Conservation (phyloP, 148 eudicot species). For the Chenopodium suecicum region DNA sequence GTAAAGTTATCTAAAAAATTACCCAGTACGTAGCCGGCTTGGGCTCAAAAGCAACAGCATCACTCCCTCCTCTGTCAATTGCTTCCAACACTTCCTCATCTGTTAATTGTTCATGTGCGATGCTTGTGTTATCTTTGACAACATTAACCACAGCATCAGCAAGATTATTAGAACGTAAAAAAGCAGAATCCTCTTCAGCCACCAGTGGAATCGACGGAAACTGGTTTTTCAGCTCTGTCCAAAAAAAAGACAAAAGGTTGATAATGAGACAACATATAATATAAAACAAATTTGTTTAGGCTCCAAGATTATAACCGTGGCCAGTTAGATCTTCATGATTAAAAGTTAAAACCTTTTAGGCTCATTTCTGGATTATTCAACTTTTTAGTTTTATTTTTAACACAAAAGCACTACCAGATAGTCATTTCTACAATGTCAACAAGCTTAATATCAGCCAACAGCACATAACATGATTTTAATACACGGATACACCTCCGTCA, state of each 20-base stretch:
- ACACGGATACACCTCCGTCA: too few relatives aligned
- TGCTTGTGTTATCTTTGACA: constrained; percentile 47
- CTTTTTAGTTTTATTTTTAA: not conserved
- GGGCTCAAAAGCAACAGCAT: constrained; percentile 55
- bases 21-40: constrained; percentile 95
- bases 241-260: constrained; percentile 1
- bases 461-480: not conserved
- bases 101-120: constrained; percentile 37
- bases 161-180: constrained; percentile 69
- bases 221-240: constrained; percentile 59
- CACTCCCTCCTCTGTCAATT: constrained; percentile 90
- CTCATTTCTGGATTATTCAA: not conserved
- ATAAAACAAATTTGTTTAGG: not conserved
- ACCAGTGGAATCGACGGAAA: constrained; percentile 91
- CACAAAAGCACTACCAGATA: not conserved
- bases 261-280: not conserved
- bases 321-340: not conserved
- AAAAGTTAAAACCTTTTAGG: not conserved
- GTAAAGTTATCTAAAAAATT: constrained; percentile 16
- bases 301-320: not conserved
- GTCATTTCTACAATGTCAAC: not conserved
- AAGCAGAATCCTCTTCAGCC: constrained; percentile 97
- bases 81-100: constrained; percentile 75
- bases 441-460: not conserved
- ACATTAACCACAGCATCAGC: constrained; percentile 58